These are phyloP conservation scores for Pinus tabuliformis DNA, from an alignment of 75 land plant species.

Conservation along the genomic window DNA sequence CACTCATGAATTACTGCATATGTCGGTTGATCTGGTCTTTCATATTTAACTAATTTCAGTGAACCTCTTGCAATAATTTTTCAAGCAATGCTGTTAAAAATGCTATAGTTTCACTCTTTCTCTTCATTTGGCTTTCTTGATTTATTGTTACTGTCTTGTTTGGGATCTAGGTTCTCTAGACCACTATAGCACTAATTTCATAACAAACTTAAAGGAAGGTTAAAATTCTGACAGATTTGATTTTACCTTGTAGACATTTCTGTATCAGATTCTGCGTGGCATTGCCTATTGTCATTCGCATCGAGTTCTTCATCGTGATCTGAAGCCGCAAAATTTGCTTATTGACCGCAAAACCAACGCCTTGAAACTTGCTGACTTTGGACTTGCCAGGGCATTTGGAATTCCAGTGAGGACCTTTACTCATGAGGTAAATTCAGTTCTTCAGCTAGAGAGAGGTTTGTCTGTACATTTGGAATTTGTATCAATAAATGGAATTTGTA, in stretches of 20 bases:
- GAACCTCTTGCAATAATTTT: no score
- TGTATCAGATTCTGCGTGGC: constrained; percentile 82
- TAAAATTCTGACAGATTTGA: no score
- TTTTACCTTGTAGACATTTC: constrained; percentile 53
- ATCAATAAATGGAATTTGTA: not conserved
- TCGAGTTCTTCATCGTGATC: constrained; percentile 86
- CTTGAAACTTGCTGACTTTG: constrained; percentile 98
- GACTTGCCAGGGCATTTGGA: constrained; percentile 96
- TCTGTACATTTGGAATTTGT: not conserved
- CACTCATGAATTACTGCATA: no score
- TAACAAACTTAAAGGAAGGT: no score
- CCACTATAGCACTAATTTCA: no score
- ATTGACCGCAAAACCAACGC: constrained; percentile 89
- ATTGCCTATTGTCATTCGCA: constrained; percentile 90
- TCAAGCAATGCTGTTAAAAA: no score
- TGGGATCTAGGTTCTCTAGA: no score
- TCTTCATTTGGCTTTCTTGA: no score
- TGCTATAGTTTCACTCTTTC: no score
- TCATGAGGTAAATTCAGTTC: constrained; percentile 71
- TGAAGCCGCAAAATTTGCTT: constrained; percentile 94
- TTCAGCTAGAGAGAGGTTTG: not conserved
- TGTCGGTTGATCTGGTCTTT: no score
- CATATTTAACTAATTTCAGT: no score
- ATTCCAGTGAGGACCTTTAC: constrained; percentile 97
- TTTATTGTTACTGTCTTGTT: no score